Evolutionary conservation across 1,284 basidiomycete species (phyloP), one percentile per base, ranked within the genome.

Genomic region (Tilletia setariae): DNA sequence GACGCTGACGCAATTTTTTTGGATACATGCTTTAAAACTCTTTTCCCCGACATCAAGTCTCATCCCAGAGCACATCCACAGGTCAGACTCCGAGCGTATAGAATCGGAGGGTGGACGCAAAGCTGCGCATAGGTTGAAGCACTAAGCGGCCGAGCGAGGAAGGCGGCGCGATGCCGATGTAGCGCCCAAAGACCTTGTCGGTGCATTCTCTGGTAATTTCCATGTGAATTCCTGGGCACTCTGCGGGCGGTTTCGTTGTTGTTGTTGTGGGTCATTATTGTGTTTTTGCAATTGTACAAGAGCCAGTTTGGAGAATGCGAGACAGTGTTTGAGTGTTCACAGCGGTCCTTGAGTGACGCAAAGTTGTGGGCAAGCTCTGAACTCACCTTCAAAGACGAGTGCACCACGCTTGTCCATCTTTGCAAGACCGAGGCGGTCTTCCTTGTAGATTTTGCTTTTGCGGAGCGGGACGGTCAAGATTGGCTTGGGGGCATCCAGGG

Each of bases 401-500:
- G 74, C 85, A 2, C 89, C 90, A 6, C 85, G 83, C 77, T 91
- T 86, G 79, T 96, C 90, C 61, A 98, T 86, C 64, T 83, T 80
- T 25, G 87, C 86, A 51, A 98, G 84, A 0, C 95, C 95, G 72
- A 98, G 92, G 87, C 92, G 93, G 82, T 98, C 92, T 65, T 93
- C 87, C 1, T 79, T 81, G 83, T 96, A 98, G 47, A 96, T 84
- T 6, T 88, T 87, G 75, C 94, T 93, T 65, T 83, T 75, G 23
- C 86, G 85, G 87, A 96, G 89, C 0, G 90, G 89, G 62, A 93
- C 86, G 0, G 82, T 66, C 3, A 43, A 25, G 40, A 30, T 42
- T 25, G 19, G 15, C 35, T 23, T 19, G 28, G 28, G 56, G 13
- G 28, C 25, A 21, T 40, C 25, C 15, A 32, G 19, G 8, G 28